Base-by-base conservation (phyloP, 139 green algal genomes). In the Micractinium conductrix region DNA sequence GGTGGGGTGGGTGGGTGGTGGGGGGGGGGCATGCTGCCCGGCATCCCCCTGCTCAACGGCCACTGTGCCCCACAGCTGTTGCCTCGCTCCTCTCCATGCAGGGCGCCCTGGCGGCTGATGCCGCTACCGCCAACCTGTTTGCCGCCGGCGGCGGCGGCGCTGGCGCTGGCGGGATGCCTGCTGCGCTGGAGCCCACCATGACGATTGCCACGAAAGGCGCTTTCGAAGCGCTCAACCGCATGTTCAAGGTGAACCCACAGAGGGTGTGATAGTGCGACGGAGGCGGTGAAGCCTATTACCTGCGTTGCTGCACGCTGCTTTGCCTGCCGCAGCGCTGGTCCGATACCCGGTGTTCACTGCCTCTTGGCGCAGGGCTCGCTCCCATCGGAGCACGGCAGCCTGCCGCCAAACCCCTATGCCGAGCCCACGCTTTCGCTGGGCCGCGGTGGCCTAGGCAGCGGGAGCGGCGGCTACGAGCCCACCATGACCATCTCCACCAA, bases 191-290 rank as follows among this genome's bases (percentile, higher is more conserved):
- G 58, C 81, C 81, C 17, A 86, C 81, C 30, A 76, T 95, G 43
- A 96, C 93, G 2, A 89, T 96, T 28, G 87, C 80, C 70, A 95
- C 93, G 0, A 80, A 83, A 0, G 90, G 86, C 6, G 93, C 93
- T 0, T 93, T 95, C 38, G 89, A 91, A 2, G 85, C 91, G 0
- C 69, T 96, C 3, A 95, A 95, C 74, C 74, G 84, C 21, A 89
- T 94, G 82, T 96, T 96, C 55, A 74, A 76, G 73, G 80, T 84
- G 62, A n/a, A n/a, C n/a, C n/a, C n/a, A n/a, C n/a, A n/a, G n/a
- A n/a, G n/a, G n/a, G n/a, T n/a, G n/a, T n/a, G n/a, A n/a, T n/a
- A n/a, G n/a, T n/a, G n/a, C n/a, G n/a, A n/a, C n/a, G n/a, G n/a
- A n/a, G n/a, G n/a, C n/a, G n/a, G n/a, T n/a, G n/a, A n/a, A n/a